A percentile compares a stretch with the other conserved stretches of the same genome.
Evolutionary conservation across 805 yeast genomes (phyloP).

Genomic region (Saccharomycopsis babjevae): DNA sequence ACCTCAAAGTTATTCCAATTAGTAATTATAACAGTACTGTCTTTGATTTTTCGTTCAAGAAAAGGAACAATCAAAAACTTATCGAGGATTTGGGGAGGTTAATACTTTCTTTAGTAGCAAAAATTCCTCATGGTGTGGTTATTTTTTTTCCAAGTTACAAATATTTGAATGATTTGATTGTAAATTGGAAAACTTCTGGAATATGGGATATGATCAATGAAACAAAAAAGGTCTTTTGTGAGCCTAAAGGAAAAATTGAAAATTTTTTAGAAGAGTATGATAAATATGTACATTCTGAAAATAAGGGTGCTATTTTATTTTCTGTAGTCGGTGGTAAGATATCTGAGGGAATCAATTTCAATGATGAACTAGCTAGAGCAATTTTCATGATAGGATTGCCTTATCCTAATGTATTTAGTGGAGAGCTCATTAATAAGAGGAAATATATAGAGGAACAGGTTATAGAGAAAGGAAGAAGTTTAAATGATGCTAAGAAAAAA

Average conservation of each 20-base stretch:
- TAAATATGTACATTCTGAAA: conserved; percentile 7
- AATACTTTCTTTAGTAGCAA: conserved; percentile 32
- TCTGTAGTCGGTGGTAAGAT: conserved; percentile 89
- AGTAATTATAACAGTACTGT: conserved; percentile 9
- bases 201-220: conserved; percentile 28
- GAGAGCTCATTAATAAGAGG: conserved; percentile 67
- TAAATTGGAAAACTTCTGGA: conserved; percentile 36
- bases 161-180: conserved; percentile 44
- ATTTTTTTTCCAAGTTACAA: conserved; percentile 79
- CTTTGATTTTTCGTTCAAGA: conserved; percentile 62
- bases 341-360: conserved; percentile 89
- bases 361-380: conserved; percentile 79
- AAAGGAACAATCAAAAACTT: conserved; percentile 39
- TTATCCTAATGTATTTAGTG: conserved; percentile 74
- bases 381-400: conserved; percentile 85
- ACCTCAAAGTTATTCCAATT: conserved; percentile 48
- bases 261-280: conserved; percentile 43
- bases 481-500: conserved; percentile 35
- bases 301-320: conserved; percentile 55
- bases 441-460: conserved; percentile 49
- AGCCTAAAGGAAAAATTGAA: conserved; percentile 40
- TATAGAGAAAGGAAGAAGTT: conserved; percentile 37
- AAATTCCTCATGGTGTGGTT: conserved; percentile 68
- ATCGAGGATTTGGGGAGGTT: conserved; percentile 41
- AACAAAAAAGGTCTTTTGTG: conserved; percentile 44